Evolutionary conservation across 495 filamentous ascomycete genomes (phyloP).

Genomic region (Apiosordaria backusii): DNA sequence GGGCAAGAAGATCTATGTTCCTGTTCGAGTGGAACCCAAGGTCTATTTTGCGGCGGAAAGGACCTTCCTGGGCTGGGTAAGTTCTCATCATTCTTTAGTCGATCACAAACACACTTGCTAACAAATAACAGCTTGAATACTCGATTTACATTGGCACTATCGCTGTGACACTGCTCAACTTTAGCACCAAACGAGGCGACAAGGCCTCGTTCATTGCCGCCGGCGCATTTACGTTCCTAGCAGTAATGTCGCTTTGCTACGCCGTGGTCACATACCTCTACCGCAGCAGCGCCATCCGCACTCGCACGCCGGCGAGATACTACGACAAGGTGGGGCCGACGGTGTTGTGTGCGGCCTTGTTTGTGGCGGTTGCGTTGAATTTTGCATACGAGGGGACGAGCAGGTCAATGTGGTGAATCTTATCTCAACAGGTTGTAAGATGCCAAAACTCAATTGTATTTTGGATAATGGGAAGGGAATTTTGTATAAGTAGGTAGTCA

Average conservation of each 20-base stretch:
- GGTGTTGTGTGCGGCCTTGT: slow-evolving; percentile 67
- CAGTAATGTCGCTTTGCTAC: slow-evolving; percentile 70
- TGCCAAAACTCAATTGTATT: background rate
- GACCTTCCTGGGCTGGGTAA: slow-evolving; percentile 89
- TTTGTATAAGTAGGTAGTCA: background rate
- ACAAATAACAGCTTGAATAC: slow-evolving; percentile 68
- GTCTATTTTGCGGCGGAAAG: slow-evolving; percentile 95
- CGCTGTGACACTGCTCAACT: slow-evolving; percentile 88
- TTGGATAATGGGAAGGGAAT: background rate
- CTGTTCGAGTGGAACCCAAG: slow-evolving; percentile 93
- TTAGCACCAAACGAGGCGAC: slow-evolving; percentile 49
- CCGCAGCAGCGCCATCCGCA: slow-evolving; percentile 77
- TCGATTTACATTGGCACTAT: slow-evolving; percentile 91
- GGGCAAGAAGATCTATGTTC: slow-evolving; percentile 91
- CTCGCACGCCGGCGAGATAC: slow-evolving; percentile 76
- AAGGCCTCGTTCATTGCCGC: slow-evolving; percentile 61
- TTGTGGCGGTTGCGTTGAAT: slow-evolving; percentile 70
- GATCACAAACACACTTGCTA: slow-evolving; percentile 15
- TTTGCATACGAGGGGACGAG: slow-evolving; percentile 60
- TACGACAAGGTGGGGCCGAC: slow-evolving; percentile 87
- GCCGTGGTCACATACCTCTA: slow-evolving; percentile 79
- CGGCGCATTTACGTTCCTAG: slow-evolving; percentile 77
- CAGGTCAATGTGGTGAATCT: slow-evolving; percentile 37
- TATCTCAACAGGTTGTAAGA: background rate
- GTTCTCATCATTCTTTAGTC: slow-evolving; percentile 21